phyloP scores from a whole-genome alignment of 495 filamentous ascomycete species.

The Daldinia bambusicola region DNA sequence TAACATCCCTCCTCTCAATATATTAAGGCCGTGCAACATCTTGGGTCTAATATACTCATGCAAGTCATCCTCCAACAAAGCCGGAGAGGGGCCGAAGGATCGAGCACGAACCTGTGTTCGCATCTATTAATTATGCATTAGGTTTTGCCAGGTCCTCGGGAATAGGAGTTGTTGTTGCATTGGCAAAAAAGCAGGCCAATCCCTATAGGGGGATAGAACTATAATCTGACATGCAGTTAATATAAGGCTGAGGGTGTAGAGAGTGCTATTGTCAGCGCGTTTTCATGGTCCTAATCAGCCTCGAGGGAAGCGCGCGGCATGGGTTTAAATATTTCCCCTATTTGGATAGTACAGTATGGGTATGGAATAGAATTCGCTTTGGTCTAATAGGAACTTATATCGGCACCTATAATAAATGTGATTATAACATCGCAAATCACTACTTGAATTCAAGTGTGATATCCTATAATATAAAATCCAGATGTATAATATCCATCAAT shows the following conservation, averaged over 20 bases:
- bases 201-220: conserved; percentile 23
- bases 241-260: conserved; percentile 42
- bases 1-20: conserved; percentile 15
- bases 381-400: not conserved
- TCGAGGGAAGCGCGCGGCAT: not conserved
- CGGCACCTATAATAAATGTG: not conserved
- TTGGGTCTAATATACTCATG: conserved; percentile 21
- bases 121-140: conserved; percentile 29
- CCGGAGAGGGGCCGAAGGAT: conserved; percentile 44
- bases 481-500: not conserved
- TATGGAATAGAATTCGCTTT: not conserved
- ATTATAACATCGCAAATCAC: not conserved
- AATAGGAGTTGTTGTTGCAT: conserved; percentile 31
- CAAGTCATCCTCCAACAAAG: conserved; percentile 40
- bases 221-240: conserved; percentile 45
- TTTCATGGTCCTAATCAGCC: conserved; percentile 12
- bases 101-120: conserved; percentile 36
- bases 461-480: not conserved
- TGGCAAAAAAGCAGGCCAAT: conserved; percentile 12
- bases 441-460: not conserved
- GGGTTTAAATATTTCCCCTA: conserved; percentile 6
- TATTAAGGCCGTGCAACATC: conserved; percentile 30
- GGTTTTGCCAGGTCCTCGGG: conserved; percentile 22
- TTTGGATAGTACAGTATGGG: not conserved
- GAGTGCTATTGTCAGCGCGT: conserved; percentile 31